Evolutionary conservation across 2,329 filamentous ascomycete species (phyloP), one percentile per base, ranked within the genome.

Genomic region (Penicillium sp.): DNA sequence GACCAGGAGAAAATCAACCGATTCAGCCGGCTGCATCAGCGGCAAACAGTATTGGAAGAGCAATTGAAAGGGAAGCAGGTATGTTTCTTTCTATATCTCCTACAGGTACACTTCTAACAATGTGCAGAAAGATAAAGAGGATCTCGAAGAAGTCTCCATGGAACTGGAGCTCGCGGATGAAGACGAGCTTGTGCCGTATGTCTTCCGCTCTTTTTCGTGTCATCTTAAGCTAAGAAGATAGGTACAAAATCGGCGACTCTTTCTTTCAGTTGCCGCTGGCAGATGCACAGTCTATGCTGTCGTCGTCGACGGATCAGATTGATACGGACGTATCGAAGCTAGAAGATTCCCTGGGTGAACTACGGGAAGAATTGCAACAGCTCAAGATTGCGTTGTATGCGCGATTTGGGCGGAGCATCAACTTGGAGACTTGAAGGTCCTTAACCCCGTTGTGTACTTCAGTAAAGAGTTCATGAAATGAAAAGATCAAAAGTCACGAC

Each of bases 1-100:
- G 92, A 98, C 63, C 92, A 98, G 67, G 89, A 96, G 70, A 94
- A 92, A 70, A 98, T 98, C 78, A 98, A 98, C 70, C 83, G 81
- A 50, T 98, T 98, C 74, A 95, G 89, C 66, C 82, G 88, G 30
- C 73, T 98, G 47, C 92, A 98, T 64, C 87, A 93, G 62, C 83
- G 85, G 35, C 85, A 95, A 62, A 74, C 84, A 22, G 66, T 74
- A 2, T 64, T 96, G 3, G 82, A 93, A 60, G 88, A 93, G 32
- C 80, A 92, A 54, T 68, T 96, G 49, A 83, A 84, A 59, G 64
- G 68, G 4, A 95, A 94, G 64, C 80, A 80, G 63, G 90, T 62
- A 54, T 38, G 36, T 18, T 11, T 33, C n/a, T 9, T 22, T 13
- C 25, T 6, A 27, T n/a, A 13, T 6, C 11, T 13, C 6, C 9